Evolutionary conservation across 2,329 filamentous ascomycete genomes (phyloP), one percentile per base, ranked within the genome.

Genomic region (Diplocarpon mali): DNA sequence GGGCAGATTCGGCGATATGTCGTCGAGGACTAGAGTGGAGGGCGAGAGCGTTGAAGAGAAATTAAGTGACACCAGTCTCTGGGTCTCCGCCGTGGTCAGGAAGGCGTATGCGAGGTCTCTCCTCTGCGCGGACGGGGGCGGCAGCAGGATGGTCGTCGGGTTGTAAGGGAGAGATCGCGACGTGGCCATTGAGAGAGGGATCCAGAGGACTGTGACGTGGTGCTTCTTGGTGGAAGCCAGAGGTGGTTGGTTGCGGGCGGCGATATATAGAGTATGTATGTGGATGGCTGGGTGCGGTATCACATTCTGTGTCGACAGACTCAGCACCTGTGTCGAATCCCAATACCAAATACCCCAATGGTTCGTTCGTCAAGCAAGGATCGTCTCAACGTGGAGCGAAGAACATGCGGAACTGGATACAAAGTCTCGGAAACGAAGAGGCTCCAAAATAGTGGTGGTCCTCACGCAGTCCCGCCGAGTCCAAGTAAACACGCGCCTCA

Each of bases 101-200:
- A 95, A 79, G 52, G 90, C 71, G 62, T 92, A 94, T 47, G 79
- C 78, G 28, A 76, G 60, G 14, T 76, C 69, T 49, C 64, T 62
- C 42, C 67, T 66, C 16, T 67, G 62, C 49, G 73, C 69, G 42
- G 68, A 62, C 46, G 64, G 59, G 6, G 73, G 69, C 13, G 65
- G 63, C 37, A 78, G 70, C 46, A 90, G 73, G 42, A 93, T 72
- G 27, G 75, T 78, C 0, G 87, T 87, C 2, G 86, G 83, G 44
- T 80, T 79, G 67, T 93, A 94, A 20, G 86, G 87, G 42, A 87
- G 71, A 39, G 62, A 62, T 55, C 70, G 67, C 41, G 70, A 44
- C 24, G 43, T 17, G 35, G 37, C 44, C 3, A 30, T 16, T 10
- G 30, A 30, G n/a, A 50, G 12, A 10, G 48, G 24, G 39, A 50